phyloP scores from a whole-genome alignment of 345 rosid species.

The Passiflora organensis region DNA sequence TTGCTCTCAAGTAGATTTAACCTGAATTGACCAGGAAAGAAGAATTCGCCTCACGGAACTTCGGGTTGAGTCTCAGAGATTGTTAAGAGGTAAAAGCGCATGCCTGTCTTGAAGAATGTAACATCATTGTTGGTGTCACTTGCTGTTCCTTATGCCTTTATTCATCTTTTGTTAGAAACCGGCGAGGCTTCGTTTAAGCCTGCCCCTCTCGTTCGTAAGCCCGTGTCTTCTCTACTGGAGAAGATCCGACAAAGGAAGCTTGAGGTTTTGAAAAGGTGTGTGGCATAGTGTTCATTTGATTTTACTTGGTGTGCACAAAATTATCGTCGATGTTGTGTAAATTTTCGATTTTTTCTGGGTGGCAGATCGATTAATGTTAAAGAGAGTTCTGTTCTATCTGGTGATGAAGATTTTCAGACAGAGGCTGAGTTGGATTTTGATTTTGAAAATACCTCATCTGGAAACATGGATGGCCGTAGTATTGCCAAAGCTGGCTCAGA shows the following conservation, averaged over 20 bases:
- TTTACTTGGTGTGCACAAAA: background rate
- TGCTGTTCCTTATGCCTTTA: conserved; percentile 1
- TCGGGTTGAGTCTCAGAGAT: conserved; percentile 76
- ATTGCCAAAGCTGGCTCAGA: conserved; percentile 16
- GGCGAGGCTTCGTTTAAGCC: conserved; percentile 74
- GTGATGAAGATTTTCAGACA: conserved; percentile 5
- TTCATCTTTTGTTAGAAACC: conserved; percentile 44
- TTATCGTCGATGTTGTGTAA: background rate
- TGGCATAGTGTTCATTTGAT: conserved; percentile 1
- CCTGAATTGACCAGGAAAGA: conserved; percentile 49
- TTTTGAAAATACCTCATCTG: conserved; percentile 17
- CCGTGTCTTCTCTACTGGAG: conserved; percentile 75
- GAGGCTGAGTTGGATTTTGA: conserved; percentile 27
- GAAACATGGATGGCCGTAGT: conserved; percentile 18
- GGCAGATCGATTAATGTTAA: conserved; percentile 35
- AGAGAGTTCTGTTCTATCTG: conserved; percentile 21
- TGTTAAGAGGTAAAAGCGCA: conserved; percentile 56
- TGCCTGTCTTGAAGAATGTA: background rate
- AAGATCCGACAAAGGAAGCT: conserved; percentile 75
- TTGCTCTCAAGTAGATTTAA: background rate
- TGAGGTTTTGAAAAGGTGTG: conserved; percentile 70
- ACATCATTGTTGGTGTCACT: conserved; percentile 2
- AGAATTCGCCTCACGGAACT: conserved; percentile 57
- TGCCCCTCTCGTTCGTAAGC: conserved; percentile 54
- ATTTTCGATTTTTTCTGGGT: conserved; percentile 6